Evolutionary conservation across 768 basidiomycete genomes (phyloP).

Genomic region (Pholiota microspora): DNA sequence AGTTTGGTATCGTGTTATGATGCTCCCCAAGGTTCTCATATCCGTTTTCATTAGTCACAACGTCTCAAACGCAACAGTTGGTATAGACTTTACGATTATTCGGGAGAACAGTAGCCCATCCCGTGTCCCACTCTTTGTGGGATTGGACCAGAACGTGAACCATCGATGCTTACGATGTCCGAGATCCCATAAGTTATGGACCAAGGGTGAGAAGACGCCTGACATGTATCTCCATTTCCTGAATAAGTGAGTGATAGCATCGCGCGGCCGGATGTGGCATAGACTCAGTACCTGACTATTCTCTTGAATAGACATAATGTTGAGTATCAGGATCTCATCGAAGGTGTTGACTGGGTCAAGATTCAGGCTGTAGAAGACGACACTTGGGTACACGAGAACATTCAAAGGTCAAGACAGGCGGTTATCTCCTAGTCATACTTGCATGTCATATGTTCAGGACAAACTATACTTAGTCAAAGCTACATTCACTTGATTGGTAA

Average conservation of each 20-base stretch:
- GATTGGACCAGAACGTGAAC: not conserved
- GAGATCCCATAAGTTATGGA: not conserved
- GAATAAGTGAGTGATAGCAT: not conserved
- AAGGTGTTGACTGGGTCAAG: not conserved
- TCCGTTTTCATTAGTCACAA: not conserved
- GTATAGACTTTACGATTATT: not conserved
- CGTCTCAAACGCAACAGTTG: not conserved
- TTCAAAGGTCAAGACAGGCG: too few relatives aligned
- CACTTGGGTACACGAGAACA: not conserved
- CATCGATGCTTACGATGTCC: conserved; percentile 2
- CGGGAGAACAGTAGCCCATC: too few relatives aligned
- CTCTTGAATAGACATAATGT: not conserved
- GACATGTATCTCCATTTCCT: not conserved
- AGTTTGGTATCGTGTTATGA: not conserved
- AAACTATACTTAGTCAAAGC: too few relatives aligned
- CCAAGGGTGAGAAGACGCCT: not conserved
- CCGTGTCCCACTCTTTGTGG: not conserved
- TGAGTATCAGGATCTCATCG: not conserved
- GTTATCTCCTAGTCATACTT: too few relatives aligned
- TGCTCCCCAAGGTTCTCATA: not conserved
- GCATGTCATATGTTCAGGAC: too few relatives aligned
- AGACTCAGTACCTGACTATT: not conserved
- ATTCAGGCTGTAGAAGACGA: not conserved
- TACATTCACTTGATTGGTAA: too few relatives aligned
- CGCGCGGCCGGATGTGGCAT: not conserved